phyloP scores from a whole-genome alignment of 768 basidiomycete genomes.

The Pleurotus platypus region DNA sequence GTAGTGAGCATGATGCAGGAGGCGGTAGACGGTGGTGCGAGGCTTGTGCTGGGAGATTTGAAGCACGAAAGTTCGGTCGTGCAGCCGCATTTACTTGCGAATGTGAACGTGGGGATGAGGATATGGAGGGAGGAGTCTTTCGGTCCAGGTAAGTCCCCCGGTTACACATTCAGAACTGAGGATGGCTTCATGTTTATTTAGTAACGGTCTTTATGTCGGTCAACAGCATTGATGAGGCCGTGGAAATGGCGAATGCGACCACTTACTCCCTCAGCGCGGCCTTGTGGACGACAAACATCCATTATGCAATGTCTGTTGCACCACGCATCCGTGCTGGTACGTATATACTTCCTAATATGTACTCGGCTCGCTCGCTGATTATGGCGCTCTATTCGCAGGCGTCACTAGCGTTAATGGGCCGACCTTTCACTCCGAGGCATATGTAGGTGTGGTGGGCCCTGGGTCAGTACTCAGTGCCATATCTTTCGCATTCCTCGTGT shows the following conservation, averaged over 20 bases:
- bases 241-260: slow-evolving; percentile 47
- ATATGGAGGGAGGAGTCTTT: slow-evolving; percentile 61
- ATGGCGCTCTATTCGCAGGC: slow-evolving; percentile 20
- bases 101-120: slow-evolving; percentile 45
- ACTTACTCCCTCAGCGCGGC: slow-evolving; percentile 49
- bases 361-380: background rate
- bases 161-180: no score
- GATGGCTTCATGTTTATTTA: slow-evolving; percentile 11
- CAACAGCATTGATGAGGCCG: slow-evolving; percentile 49
- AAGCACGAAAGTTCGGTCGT: slow-evolving; percentile 35
- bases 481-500: no score
- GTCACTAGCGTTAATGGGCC: slow-evolving; percentile 53
- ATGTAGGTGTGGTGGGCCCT: slow-evolving; percentile 35
- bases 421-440: slow-evolving; percentile 42
- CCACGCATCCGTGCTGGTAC: slow-evolving; percentile 43
- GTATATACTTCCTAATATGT: background rate
- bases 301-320: slow-evolving; percentile 41
- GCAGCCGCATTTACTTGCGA: slow-evolving; percentile 48
- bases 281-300: slow-evolving; percentile 48
- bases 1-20: slow-evolving; percentile 36
- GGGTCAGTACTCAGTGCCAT: slow-evolving; percentile 29
- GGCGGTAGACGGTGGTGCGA: slow-evolving; percentile 40
- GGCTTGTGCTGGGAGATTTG: slow-evolving; percentile 42
- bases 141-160: slow-evolving; percentile 43
- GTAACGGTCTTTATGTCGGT: slow-evolving; percentile 32